A percentile compares a stretch with the other conserved stretches of the same genome.
Conservation (phyloP, 805 yeast species). For the Wickerhamiella lipophila region DNA sequence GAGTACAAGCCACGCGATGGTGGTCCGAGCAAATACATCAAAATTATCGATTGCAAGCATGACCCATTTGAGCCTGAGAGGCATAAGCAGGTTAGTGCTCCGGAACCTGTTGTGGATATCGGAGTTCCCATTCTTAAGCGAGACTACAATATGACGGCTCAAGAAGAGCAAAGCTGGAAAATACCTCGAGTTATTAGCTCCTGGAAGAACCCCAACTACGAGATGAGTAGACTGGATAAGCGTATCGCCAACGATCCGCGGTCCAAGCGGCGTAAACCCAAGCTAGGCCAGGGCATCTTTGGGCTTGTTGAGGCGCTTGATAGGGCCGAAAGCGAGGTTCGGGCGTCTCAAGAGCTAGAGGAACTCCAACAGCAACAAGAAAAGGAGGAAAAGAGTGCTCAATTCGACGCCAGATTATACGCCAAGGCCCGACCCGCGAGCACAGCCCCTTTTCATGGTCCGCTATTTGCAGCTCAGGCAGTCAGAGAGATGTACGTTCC, state of each 20-base stretch:
- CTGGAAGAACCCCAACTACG: conserved; percentile 92
- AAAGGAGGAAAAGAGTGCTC: conserved; percentile 34
- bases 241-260: conserved; percentile 44
- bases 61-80: conserved; percentile 85
- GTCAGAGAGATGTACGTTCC: conserved; percentile 41
- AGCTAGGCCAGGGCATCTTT: conserved; percentile 47
- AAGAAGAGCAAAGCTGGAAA: conserved; percentile 68
- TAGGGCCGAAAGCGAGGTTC: conserved; percentile 33
- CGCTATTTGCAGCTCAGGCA: conserved; percentile 43
- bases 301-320: conserved; percentile 14
- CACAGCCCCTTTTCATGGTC: conserved; percentile 42
- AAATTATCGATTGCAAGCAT: conserved; percentile 50
- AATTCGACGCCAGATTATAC: conserved; percentile 43
- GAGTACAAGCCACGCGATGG: conserved; percentile 34
- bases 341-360: conserved; percentile 26
- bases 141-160: conserved; percentile 43
- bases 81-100: conserved; percentile 58
- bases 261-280: conserved; percentile 26
- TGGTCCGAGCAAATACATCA: conserved; percentile 35
- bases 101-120: conserved; percentile 60
- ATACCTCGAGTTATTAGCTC: conserved; percentile 87
- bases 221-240: conserved; percentile 67
- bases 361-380: conserved; percentile 30
- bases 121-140: conserved; percentile 47
- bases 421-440: conserved; percentile 33